Evolutionary conservation across 2,329 filamentous ascomycete species (phyloP).

Genomic region (Fusarium metavorans): DNA sequence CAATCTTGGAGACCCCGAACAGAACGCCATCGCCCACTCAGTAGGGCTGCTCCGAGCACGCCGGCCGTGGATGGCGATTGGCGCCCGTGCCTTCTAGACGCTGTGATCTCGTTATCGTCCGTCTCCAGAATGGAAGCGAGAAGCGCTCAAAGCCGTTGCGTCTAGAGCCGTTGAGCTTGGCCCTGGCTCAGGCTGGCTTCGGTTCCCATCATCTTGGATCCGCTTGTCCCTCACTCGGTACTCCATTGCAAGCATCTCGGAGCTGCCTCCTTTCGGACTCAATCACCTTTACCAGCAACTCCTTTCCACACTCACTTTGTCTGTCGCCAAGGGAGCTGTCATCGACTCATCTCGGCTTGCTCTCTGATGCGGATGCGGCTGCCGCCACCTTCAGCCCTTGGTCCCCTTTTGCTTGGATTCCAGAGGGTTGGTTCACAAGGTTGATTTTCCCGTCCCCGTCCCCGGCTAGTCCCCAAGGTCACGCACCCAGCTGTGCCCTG

Average conservation of each 20-base stretch:
- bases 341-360: conserved; percentile 41
- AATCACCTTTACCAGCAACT: conserved; percentile 34
- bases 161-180: conserved; percentile 14
- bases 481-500: conserved; percentile 29
- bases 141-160: conserved; percentile 16
- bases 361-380: conserved; percentile 33
- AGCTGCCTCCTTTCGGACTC: conserved; percentile 26
- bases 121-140: conserved; percentile 21
- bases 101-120: conserved; percentile 1
- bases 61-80: conserved; percentile 20
- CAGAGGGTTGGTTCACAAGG: conserved; percentile 40
- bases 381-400: conserved; percentile 30
- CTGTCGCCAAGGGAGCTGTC: conserved; percentile 25
- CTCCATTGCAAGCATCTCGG: conserved; percentile 14
- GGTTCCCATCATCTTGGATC: conserved; percentile 25
- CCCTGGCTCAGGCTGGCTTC: conserved; percentile 5
- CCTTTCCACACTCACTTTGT: conserved; percentile 22
- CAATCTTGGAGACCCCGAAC: conserved; percentile 43
- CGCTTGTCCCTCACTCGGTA: conserved; percentile 5
- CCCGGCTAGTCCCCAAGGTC: conserved; percentile 22
- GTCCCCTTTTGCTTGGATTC: conserved; percentile 35
- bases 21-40: conserved; percentile 10
- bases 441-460: conserved; percentile 36
- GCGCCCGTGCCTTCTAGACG: conserved; percentile 17
- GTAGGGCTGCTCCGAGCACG: conserved; percentile 40